Evolutionary conservation across 495 filamentous ascomycete species (phyloP).

Genomic region (Penicillium robsamsonii): DNA sequence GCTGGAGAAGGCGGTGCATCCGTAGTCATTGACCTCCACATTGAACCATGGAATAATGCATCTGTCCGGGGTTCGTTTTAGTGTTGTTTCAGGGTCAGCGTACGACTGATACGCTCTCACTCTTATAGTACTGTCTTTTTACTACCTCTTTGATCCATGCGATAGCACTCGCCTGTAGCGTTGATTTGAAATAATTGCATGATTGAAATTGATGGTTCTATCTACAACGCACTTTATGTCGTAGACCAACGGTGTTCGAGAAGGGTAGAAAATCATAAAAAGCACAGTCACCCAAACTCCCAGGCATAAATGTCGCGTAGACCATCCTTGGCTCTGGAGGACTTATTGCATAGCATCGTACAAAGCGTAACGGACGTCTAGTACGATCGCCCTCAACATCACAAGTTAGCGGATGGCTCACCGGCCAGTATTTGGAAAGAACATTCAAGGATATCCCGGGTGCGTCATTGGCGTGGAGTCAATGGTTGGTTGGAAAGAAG

Average conservation of each 20-base stretch:
- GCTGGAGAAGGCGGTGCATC: constrained; percentile 24
- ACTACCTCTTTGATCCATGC: background rate
- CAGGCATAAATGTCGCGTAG: constrained; percentile 13
- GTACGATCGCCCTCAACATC: constrained; percentile 4
- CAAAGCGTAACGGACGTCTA: constrained; percentile 24
- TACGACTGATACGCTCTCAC: background rate
- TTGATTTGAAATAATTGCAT: background rate
- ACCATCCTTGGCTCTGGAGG: constrained; percentile 8
- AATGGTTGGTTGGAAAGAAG: constrained; percentile 5
- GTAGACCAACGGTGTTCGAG: background rate
- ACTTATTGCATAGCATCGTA: constrained; percentile 26
- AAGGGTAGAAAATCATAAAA: background rate
- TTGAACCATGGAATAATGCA: background rate
- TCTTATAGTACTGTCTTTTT: background rate
- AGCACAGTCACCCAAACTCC: constrained; percentile 8
- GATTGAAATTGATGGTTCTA: constrained; percentile 13
- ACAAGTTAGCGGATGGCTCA: constrained; percentile 4
- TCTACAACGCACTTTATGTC: constrained; percentile 9
- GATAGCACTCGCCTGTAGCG: background rate
- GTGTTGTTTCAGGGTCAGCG: background rate
- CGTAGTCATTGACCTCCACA: background rate
- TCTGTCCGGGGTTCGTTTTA: background rate
- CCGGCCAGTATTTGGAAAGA: constrained; percentile 1
- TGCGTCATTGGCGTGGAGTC: constrained; percentile 6
- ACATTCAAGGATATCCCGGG: constrained; percentile 4